Base-by-base conservation (phyloP, 192 early-diverging fungal species). In the Chytriomyces sp. region DNA sequence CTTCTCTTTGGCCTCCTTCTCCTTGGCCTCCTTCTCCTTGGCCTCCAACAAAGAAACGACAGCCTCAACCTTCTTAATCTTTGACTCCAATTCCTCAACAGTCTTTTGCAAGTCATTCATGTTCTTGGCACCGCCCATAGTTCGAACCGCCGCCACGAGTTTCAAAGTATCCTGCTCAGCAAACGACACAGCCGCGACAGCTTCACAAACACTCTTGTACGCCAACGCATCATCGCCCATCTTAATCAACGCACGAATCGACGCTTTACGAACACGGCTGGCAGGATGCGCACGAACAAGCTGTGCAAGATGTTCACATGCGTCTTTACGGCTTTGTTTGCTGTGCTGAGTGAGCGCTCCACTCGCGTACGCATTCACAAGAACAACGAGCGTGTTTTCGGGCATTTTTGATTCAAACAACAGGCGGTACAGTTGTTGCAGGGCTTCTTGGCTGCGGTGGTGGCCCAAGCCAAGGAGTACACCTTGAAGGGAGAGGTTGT, bases 401-500 rank as follows among this genome's bases (percentile, higher is more conserved):
- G 79, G 63, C 77, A 82, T 47, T 45, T 24, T 43, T 69, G 78
- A 26, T 61, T 45, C n/a, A 61, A 75, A 75, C 45, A 75, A 45
- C 5, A 75, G 26, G 6, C 50, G 49, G n/a, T 83, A 45, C 50
- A 86, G 76, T 44, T 83, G 82, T 3, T 73, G 72, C 74, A 82
- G 84, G 6, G 79, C 77, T 69, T 79, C 81, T 13, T 77, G 64
- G 66, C 67, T 76, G 35, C 86, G 78, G 77, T 83, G 81, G 20
- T 47, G 53, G 11, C 81, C 84, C 6, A 88, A 75, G 7, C 84
- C 86, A 23, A 47, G 66, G 47, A 88, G 77, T 20, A 85, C 83
- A 26, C 81, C 84, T 9, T 45, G 20, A 46, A 69, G 67, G 57
- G 69, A 71, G 23, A 60, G 45, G 24, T 10, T n/a, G 79, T 82